A percentile compares a stretch with the other conserved stretches of the same genome.
phyloP scores from a whole-genome alignment of 2,329 filamentous ascomycete genomes.

The Mollisia scopiformis region DNA sequence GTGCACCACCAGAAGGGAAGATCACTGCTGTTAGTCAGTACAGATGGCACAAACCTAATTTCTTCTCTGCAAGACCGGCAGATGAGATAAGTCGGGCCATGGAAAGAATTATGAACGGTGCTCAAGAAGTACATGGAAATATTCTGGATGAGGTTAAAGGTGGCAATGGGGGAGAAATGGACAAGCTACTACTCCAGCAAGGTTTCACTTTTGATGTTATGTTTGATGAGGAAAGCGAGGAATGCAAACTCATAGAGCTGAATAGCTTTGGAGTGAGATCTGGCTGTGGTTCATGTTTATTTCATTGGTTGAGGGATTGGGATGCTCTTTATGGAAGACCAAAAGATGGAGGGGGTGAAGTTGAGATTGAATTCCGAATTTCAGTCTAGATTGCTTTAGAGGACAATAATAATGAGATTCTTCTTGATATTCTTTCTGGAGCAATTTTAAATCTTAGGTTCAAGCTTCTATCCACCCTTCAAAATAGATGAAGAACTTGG shows the following conservation, averaged over 20 bases:
- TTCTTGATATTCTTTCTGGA: too few species aligned
- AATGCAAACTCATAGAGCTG: constrained; percentile 43
- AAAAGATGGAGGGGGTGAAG: not conserved
- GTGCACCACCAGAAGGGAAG: constrained; percentile 36
- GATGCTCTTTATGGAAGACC: constrained; percentile 40
- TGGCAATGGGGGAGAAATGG: constrained; percentile 15
- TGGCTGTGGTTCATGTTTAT: constrained; percentile 49
- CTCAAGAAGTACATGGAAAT: constrained; percentile 26
- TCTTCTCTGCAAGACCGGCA: constrained; percentile 22
- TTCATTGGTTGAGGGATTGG: constrained; percentile 47
- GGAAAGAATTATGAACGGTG: constrained; percentile 26
- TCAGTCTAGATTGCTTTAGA: not conserved
- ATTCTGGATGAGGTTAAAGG: constrained; percentile 29
- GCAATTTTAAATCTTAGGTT: too few species aligned
- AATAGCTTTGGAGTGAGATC: constrained; percentile 49
- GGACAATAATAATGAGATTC: too few species aligned
- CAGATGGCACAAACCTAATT: constrained; percentile 43
- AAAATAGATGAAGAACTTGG: too few species aligned
- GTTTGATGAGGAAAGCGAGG: constrained; percentile 35
- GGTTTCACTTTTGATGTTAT: constrained; percentile 49
- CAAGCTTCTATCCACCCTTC: too few species aligned
- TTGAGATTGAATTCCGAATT: constrained; percentile 37
- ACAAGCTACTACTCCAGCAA: constrained; percentile 38
- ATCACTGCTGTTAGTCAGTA: constrained; percentile 47
- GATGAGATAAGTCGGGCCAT: constrained; percentile 16